Base-by-base conservation (phyloP, 2,329 filamentous ascomycete genomes). In the Xylaria polymorpha region DNA sequence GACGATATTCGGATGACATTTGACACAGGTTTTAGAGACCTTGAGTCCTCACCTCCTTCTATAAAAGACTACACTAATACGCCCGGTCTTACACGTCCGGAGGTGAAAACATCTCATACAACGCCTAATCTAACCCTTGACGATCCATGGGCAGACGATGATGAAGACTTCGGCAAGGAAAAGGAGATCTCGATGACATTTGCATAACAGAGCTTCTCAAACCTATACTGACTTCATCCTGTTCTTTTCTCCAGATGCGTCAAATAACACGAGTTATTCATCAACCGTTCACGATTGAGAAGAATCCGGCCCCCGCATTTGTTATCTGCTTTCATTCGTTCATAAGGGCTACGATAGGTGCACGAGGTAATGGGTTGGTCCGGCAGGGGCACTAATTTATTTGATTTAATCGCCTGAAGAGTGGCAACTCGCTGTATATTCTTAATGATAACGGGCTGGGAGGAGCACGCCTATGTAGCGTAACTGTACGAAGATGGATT, bases 161-260 rank as follows among this genome's bases (percentile, higher is more conserved):
- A 91, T 37, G 80, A 81, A 32, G 87, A 92, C 61, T 92, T 92
- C 81, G 90, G 89, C 20, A 86, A 87, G 75, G 91, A 94, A 79
- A 88, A 89, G 77, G 91, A 94, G 80, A 92, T 95, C 71, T 86
- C 88, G 39, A 92, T 95, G 91, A 94, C 91, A 71, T 95, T 95
- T 87, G 92, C 91, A 80, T 93, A 73, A 58, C 44, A 50, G 4
- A 53, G 9, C 14, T 44, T 22, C 22, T 29, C 3, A 29, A 8
- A 9, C 6, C 66, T 14, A 4, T 10, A n/a, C 7, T 15, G 15
- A 51, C 29, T 7, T 32, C 46, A 39, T 56, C 15, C 35, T 15
- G 32, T 22, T 41, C 37, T 39, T 39, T 12, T 12, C 41, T 35
- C 46, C 22, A 22, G 10, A 43, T 4, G 22, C 9, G 22, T 39